Evolutionary conservation across 768 basidiomycete species (phyloP).

Genomic region (Boletus fagicola): DNA sequence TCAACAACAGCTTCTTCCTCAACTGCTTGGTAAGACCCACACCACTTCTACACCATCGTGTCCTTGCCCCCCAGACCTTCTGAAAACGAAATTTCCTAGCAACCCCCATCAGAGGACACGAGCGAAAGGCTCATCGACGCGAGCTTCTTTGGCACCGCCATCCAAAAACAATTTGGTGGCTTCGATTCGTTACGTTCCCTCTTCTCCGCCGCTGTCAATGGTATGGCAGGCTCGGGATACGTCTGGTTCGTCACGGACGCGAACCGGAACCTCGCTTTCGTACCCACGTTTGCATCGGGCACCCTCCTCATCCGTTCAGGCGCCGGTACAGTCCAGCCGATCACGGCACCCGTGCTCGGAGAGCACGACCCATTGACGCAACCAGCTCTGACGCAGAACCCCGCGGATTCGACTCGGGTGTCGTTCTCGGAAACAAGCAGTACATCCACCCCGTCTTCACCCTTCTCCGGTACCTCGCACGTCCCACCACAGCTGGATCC

Average conservation of each 20-base stretch:
- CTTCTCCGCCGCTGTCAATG: slow-evolving; percentile 72
- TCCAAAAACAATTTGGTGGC: slow-evolving; percentile 53
- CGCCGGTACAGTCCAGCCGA: slow-evolving; percentile 31
- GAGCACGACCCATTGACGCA: slow-evolving; percentile 11
- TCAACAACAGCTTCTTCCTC: slow-evolving; percentile 97
- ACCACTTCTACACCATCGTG: no score
- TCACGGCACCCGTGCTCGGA: slow-evolving; percentile 30
- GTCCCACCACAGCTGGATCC: slow-evolving; percentile 30
- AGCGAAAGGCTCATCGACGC: slow-evolving; percentile 21
- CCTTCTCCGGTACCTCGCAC: slow-evolving; percentile 42
- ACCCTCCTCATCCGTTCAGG: slow-evolving; percentile 79
- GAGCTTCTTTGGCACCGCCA: slow-evolving; percentile 17
- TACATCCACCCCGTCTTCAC: slow-evolving; percentile 37
- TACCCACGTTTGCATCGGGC: slow-evolving; percentile 87
- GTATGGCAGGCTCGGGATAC: slow-evolving; percentile 78
- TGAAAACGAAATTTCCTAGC: slow-evolving; percentile 20
- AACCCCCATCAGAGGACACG: slow-evolving; percentile 30
- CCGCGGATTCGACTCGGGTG: slow-evolving; percentile 15
- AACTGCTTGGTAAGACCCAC: slow-evolving; percentile 66
- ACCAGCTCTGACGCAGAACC: neutral
- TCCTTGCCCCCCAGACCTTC: neutral
- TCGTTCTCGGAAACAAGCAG: slow-evolving; percentile 29
- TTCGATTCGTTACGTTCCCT: slow-evolving; percentile 68
- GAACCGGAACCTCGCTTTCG: slow-evolving; percentile 58
- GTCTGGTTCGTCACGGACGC: slow-evolving; percentile 84